Conservation (phyloP, 2,329 filamentous ascomycete species). For the Nothopassalora personata region DNA sequence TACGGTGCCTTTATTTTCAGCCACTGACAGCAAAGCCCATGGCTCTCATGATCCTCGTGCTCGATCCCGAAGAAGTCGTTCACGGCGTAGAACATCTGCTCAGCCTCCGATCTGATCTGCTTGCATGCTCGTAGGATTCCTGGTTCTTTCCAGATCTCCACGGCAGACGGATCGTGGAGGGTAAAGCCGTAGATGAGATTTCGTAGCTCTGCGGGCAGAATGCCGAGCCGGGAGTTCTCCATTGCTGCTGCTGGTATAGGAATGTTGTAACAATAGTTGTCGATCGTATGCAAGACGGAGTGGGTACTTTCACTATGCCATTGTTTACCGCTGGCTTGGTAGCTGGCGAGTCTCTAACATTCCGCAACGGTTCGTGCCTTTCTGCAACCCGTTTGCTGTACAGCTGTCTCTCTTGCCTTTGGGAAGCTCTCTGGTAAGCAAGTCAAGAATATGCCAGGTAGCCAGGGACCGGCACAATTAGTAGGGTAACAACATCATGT, state of each 20-base stretch:
- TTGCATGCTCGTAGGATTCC: slow-evolving; percentile 16
- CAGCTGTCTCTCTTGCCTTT: background rate
- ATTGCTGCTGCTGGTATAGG: background rate
- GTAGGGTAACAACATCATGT: background rate
- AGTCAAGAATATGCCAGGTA: background rate
- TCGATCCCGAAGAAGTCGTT: slow-evolving; percentile 16
- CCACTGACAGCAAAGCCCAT: slow-evolving; percentile 11
- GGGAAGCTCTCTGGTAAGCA: background rate
- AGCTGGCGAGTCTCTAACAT: background rate
- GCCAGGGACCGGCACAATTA: background rate
- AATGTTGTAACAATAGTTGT: background rate
- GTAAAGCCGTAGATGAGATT: slow-evolving; percentile 16
- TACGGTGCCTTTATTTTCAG: slow-evolving; percentile 8
- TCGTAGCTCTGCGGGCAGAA: slow-evolving; percentile 12
- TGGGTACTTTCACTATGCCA: background rate
- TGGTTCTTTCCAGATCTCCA: slow-evolving; percentile 11
- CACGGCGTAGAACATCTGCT: slow-evolving; percentile 21
- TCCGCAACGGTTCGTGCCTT: background rate
- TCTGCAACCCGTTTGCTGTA: background rate
- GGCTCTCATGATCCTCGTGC: slow-evolving; percentile 10
- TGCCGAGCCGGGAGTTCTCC: slow-evolving; percentile 8
- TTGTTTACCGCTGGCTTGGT: background rate
- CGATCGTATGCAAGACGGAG: background rate
- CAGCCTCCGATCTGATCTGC: slow-evolving; percentile 18
- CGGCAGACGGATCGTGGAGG: slow-evolving; percentile 6